Percentiles rank a stretch among this genome's conserved stretches.
Conservation (phyloP, 1,139 yeast genomes). For the Yamadazyma aaseri region DNA sequence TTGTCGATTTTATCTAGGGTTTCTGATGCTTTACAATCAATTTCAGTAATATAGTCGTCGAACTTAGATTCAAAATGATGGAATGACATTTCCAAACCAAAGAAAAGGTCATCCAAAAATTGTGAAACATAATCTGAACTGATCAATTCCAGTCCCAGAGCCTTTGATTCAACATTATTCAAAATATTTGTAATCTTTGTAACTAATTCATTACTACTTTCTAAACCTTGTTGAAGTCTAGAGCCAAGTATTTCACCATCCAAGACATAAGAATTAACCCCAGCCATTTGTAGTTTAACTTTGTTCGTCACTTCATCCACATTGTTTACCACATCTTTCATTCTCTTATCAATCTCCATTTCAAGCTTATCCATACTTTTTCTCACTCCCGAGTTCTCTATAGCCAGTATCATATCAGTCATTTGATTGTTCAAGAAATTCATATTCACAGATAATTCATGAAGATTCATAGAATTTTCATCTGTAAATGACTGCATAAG, state of each 20-base stretch:
- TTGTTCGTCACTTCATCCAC: constrained; percentile 2
- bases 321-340: constrained; percentile 2
- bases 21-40: constrained; percentile 6
- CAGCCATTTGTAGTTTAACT: constrained; percentile 1
- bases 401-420: constrained; percentile 7
- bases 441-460: constrained; percentile 15
- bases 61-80: constrained; percentile 6
- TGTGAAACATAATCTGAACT: constrained; percentile 1
- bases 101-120: constrained; percentile 9
- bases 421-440: constrained; percentile 14
- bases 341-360: constrained; percentile 3
- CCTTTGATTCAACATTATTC: constrained; percentile 1
- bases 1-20: constrained; percentile 7
- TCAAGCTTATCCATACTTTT: constrained; percentile 10
- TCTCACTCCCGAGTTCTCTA: constrained; percentile 9
- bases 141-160: neutral
- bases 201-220: constrained; percentile 3
- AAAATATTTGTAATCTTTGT: constrained; percentile 3
- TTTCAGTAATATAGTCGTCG: constrained; percentile 1
- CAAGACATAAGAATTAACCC: neutral
- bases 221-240: neutral
- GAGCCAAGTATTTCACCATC: neutral
- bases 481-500: constrained; percentile 9
- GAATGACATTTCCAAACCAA: constrained; percentile 7
- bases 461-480: constrained; percentile 8